These are phyloP conservation scores for Aspergillus sclerotioniger DNA, from an alignment of 495 filamentous ascomycete species.

Conservation along the genomic window DNA sequence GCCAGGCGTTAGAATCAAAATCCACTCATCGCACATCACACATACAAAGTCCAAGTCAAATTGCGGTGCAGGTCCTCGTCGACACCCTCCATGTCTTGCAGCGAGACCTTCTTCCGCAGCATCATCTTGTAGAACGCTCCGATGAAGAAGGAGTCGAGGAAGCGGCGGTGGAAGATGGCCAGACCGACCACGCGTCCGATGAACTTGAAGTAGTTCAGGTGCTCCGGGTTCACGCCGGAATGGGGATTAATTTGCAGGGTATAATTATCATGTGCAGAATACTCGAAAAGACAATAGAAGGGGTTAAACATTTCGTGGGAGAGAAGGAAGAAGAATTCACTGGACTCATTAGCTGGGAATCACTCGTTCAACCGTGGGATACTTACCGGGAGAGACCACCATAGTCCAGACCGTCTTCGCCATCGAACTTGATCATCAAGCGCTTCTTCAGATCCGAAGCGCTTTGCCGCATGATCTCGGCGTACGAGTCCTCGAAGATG, in stretches of 20 bases:
- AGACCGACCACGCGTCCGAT: constrained; percentile 97
- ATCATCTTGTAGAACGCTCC: constrained; percentile 99
- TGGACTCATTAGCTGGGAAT: constrained; percentile 34
- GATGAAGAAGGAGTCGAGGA: constrained; percentile 99
- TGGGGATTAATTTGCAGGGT: constrained; percentile 99
- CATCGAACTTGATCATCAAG: constrained; percentile 99
- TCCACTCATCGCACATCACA: constrained; percentile 9
- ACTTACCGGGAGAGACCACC: constrained; percentile 85
- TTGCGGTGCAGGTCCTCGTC: constrained; percentile 96
- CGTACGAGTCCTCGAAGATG: constrained; percentile 98
- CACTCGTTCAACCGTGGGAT: background rate
- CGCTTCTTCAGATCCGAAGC: constrained; percentile 97
- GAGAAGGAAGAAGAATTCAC: constrained; percentile 99
- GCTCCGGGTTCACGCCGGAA: constrained; percentile 98
- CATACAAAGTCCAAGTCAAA: constrained; percentile 87
- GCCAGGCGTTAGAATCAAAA: constrained; percentile 5
- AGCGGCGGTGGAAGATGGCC: constrained; percentile 97
- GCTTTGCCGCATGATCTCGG: constrained; percentile 95
- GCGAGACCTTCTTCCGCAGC: constrained; percentile 82
- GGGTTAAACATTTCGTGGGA: constrained; percentile 99
- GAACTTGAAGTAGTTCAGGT: constrained; percentile 99
- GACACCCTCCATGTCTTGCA: constrained; percentile 98
- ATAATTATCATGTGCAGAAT: constrained; percentile 99
- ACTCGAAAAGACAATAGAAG: constrained; percentile 99
- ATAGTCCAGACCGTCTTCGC: constrained; percentile 97